A percentile compares a stretch with the other conserved stretches of the same genome.
These are phyloP conservation scores for Penicillium maclennaniae DNA, from an alignment of 495 filamentous ascomycete genomes.

Conservation along the genomic window DNA sequence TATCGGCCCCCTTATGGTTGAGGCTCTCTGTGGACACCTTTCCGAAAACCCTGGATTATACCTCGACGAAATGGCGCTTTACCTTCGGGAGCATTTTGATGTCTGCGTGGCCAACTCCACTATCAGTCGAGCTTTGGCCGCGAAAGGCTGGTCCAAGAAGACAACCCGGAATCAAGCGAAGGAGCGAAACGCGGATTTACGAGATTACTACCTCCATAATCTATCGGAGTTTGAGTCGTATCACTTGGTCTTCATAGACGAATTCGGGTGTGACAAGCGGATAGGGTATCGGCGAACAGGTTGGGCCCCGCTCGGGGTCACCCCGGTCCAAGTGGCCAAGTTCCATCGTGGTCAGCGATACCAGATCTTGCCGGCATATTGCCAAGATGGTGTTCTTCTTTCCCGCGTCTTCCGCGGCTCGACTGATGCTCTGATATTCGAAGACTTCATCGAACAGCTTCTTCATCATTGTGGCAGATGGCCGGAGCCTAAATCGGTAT, in stretches of 20 bases:
- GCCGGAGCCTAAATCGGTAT: not conserved
- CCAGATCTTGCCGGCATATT: conserved; percentile 37
- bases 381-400: conserved; percentile 27
- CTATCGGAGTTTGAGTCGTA: not conserved
- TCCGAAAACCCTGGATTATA: conserved; percentile 16
- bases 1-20: conserved; percentile 20
- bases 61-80: conserved; percentile 16
- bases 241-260: not conserved
- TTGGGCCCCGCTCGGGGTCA: not conserved
- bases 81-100: conserved; percentile 14
- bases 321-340: not conserved
- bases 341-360: conserved; percentile 25
- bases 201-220: not conserved
- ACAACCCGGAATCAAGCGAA: conserved; percentile 1
- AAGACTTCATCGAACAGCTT: conserved; percentile 34
- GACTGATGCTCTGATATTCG: conserved; percentile 29
- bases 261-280: not conserved
- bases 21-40: conserved; percentile 15
- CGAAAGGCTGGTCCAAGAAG: conserved; percentile 11
- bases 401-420: conserved; percentile 28
- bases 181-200: not conserved
- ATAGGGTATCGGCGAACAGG: not conserved
- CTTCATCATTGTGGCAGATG: not conserved
- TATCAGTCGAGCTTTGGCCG: conserved; percentile 4
- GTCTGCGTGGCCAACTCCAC: conserved; percentile 1